These are phyloP conservation scores for Metschnikowia matae DNA, from an alignment of 805 yeast species.

Conservation along the genomic window DNA sequence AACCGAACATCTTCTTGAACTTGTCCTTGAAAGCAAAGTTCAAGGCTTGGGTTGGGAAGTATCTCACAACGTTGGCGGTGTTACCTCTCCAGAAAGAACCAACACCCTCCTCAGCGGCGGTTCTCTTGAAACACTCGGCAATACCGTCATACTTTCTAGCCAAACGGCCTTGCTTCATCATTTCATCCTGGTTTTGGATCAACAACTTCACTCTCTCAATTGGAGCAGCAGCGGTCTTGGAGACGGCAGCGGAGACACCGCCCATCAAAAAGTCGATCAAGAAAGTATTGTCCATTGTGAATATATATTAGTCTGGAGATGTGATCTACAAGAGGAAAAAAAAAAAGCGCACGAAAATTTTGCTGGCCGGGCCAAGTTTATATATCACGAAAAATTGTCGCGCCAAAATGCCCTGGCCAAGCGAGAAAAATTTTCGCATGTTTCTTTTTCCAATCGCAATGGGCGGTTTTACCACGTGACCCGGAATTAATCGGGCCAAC, in stretches of 20 bases:
- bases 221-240: conserved; percentile 97
- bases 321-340: conserved; percentile 14
- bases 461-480: conserved; percentile 19
- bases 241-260: conserved; percentile 98
- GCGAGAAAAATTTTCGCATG: conserved; percentile 14
- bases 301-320: conserved; percentile 11
- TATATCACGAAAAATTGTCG: conserved; percentile 17
- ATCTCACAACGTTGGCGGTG: conserved; percentile 98
- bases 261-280: conserved; percentile 76
- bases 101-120: conserved; percentile 90
- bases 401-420: conserved; percentile 9
- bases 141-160: conserved; percentile 85
- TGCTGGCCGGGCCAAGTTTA: conserved; percentile 10
- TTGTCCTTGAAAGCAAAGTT: conserved; percentile 98
- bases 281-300: conserved; percentile 27
- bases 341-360: conserved; percentile 5
- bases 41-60: conserved; percentile 99
- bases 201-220: conserved; percentile 94
- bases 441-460: conserved; percentile 9
- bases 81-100: conserved; percentile 98
- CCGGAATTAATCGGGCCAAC: conserved; percentile 18
- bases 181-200: conserved; percentile 97
- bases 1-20: conserved; percentile 92
- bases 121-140: conserved; percentile 88
- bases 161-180: conserved; percentile 96